Evolutionary conservation across 805 yeast species (phyloP).

Genomic region (Zygosaccharomyces lentus): DNA sequence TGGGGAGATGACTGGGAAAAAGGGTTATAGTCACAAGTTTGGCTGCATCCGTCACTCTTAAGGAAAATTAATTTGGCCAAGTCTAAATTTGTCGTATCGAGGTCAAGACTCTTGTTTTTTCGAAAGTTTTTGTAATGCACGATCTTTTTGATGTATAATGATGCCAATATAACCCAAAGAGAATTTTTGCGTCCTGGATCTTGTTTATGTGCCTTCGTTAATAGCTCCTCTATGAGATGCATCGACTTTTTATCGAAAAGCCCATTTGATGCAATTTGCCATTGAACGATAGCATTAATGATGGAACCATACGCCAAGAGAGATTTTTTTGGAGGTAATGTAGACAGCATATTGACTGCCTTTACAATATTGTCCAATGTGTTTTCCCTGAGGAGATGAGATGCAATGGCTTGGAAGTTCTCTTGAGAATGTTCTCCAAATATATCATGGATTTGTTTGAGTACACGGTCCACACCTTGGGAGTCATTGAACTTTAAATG

Average conservation of each 20-base stretch:
- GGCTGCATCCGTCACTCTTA: constrained; percentile 7
- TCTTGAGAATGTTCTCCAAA: constrained; percentile 21
- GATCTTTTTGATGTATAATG: constrained; percentile 24
- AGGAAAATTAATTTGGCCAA: constrained; percentile 23
- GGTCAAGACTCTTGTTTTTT: neutral
- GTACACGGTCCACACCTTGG: constrained; percentile 25
- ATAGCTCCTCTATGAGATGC: constrained; percentile 19
- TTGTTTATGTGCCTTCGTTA: constrained; percentile 19
- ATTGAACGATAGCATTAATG: constrained; percentile 19
- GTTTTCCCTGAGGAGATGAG: constrained; percentile 18
- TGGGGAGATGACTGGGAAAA: constrained; percentile 20
- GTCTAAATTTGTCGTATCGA: constrained; percentile 14
- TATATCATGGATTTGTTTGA: constrained; percentile 21
- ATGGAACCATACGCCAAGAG: constrained; percentile 20
- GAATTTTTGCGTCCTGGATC: constrained; percentile 23
- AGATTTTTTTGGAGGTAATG: constrained; percentile 16
- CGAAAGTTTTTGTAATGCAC: constrained; percentile 12
- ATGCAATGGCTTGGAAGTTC: constrained; percentile 22
- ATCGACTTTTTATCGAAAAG: constrained; percentile 8
- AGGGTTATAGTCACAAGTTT: constrained; percentile 19
- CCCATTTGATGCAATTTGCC: constrained; percentile 14
- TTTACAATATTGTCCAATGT: constrained; percentile 18
- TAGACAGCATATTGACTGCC: constrained; percentile 22
- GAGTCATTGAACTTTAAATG: constrained; percentile 30
- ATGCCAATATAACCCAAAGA: constrained; percentile 26